Conservation (phyloP, 768 basidiomycete genomes). For the Neoboletus subvelutipes region DNA sequence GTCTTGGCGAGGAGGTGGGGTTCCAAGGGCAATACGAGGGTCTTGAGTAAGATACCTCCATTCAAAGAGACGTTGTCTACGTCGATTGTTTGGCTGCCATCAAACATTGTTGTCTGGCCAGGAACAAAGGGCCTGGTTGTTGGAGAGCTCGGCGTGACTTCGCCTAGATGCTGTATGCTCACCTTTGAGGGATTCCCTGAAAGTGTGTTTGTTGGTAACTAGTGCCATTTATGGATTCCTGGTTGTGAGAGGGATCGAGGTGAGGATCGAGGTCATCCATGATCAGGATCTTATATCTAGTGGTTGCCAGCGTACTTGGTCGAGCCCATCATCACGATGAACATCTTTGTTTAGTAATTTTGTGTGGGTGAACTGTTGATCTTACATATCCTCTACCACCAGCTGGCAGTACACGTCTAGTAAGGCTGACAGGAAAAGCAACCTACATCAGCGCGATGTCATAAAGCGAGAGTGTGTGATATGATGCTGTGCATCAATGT, state of each 20-base stretch:
- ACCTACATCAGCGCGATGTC: background rate
- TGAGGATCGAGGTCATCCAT: background rate
- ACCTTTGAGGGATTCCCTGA: background rate
- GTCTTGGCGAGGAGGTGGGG: background rate
- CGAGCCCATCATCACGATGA: background rate
- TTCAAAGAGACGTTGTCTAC: background rate
- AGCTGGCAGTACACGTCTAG: background rate
- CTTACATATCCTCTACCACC: background rate
- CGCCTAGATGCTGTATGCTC: background rate
- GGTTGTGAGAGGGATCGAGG: background rate
- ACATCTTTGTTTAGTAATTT: background rate
- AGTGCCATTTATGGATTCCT: background rate
- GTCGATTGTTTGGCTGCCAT: background rate
- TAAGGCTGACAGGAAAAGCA: background rate
- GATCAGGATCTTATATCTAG: background rate
- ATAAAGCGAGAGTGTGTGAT: background rate
- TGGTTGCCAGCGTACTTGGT: background rate
- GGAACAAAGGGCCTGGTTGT: background rate
- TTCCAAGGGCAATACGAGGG: background rate
- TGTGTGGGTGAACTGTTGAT: background rate
- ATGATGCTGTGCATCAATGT: background rate
- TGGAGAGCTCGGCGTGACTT: background rate
- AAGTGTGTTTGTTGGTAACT: background rate
- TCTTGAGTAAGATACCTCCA: background rate
- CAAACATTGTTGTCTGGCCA: background rate